Evolutionary conservation across 2,329 filamentous ascomycete genomes (phyloP), one percentile per base, ranked within the genome.

Genomic region (Monosporascus sp.): DNA sequence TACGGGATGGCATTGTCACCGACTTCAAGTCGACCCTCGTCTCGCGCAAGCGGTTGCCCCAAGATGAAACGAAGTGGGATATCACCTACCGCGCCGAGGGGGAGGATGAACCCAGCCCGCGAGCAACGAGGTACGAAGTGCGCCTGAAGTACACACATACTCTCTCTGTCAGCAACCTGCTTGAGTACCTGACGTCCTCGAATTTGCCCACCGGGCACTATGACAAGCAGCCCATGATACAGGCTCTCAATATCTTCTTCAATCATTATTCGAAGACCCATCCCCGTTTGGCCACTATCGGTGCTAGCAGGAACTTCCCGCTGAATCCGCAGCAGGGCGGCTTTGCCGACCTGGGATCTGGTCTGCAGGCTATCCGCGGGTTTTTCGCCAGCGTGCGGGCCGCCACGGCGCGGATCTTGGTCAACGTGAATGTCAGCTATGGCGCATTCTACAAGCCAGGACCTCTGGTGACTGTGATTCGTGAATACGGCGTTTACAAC

Each of bases 341-440:
- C 5, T 52, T 14, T 1, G 36, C 6, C 5, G 56, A 67, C 22
- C 66, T 73, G 2, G 60, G 61, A 5, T 49, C 26, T 16, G 65
- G 68, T 26, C 58, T 73, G 0, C 50, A 44, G 2, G 70, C 65
- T 7, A 51, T 69, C 27, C 64, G 66, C 4, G 71, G 71, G 4
- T 70, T 66, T 54, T 72, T 66, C 53, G 62, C 67, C 20, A 71
- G 69, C 43, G 63, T 71, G 17, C 62, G 69, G 17, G 51, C 63
- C 17, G 69, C 69, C 1, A 69, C 70, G 3, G 59, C 61, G n/a
- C 65, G 69, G 1, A 47, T 71, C 16, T 62, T 71, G 1, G 66
- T 71, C 53, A 72, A 72, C 22, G 61, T 72, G 47, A 71, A 73
- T 45, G 64, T 72, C 7, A 66, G 58, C 49, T 61, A 72, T 48